Evolutionary conservation across 2,329 filamentous ascomycete species (phyloP).

Genomic region (Hypomyces perniciosus): DNA sequence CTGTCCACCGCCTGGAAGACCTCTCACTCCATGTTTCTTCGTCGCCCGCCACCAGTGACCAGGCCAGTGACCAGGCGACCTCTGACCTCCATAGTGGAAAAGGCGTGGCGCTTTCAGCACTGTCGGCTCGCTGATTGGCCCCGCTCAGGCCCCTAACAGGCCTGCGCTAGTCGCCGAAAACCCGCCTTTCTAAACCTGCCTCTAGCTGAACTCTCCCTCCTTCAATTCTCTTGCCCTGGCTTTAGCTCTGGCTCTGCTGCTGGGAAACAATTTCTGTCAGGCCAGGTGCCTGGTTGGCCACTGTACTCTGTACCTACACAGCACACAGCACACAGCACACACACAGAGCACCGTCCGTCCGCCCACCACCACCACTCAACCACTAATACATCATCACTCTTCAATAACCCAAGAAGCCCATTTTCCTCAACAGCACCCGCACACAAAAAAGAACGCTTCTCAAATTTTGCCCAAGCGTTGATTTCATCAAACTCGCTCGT

Average conservation of each 20-base stretch:
- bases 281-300: background rate
- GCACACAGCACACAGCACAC: background rate
- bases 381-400: conserved; percentile 26
- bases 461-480: background rate
- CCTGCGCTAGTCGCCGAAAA: conserved; percentile 23
- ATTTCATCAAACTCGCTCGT: conserved; percentile 6
- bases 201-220: conserved; percentile 22
- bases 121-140: conserved; percentile 27
- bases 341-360: background rate
- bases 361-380: conserved; percentile 11
- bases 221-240: conserved; percentile 19
- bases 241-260: background rate
- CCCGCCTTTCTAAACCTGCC: conserved; percentile 21
- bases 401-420: conserved; percentile 7
- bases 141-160: conserved; percentile 22
- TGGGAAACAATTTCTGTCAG: background rate
- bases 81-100: conserved; percentile 3
- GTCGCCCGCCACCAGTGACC: background rate
- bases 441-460: conserved; percentile 1
- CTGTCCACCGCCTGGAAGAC: background rate
- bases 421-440: conserved; percentile 5
- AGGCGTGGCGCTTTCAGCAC: conserved; percentile 22
- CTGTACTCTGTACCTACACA: conserved; percentile 5
- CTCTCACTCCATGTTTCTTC: background rate
- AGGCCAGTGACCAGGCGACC: background rate